Base-by-base conservation (phyloP, 2,329 filamentous ascomycete species). In the Alternaria sp. region DNA sequence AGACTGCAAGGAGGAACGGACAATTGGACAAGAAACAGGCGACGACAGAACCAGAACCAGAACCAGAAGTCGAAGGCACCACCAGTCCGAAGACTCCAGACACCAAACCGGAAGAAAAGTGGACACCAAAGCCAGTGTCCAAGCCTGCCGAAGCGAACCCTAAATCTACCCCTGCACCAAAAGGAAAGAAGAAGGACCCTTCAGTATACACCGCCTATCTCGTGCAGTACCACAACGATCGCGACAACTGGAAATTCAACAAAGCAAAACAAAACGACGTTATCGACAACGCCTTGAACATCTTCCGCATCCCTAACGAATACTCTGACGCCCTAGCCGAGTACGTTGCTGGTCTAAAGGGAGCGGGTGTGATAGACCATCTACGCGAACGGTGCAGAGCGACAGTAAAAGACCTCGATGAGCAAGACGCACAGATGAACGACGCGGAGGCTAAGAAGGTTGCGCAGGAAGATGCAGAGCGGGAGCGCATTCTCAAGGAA, bases 171-270 rank as follows among this genome's bases (percentile, higher is more conserved):
- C 8, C 50, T n/a, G 10, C 50, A 6, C 21, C 40, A 29, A 60
- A 73, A 54, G 60, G 69, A 50, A 72, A 75, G 61, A 71, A 77
- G 77, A 76, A 78, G 75, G 83, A 86, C 61, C 78, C 88, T 54
- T 83, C 86, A 45, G 85, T 88, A 13, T 89, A 92, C 57, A 82
- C 96, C 14, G 83, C 86, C 52, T 97, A 97, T 75, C 85, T 97
- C 42, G 83, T 83, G 45, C 87, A 89, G 73, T 97, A 93, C 84
- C 84, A 91, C 78, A 84, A 84, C 54, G 84, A 88, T 60, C 88
- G 88, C 57, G 81, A 84, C 9, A 83, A 82, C 67, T 98, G 94
- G 94, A 97, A 97, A 78, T 98, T 97, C 82, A 96, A 96, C 81
- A 97, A 97, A 80, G 93, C 92, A 68, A 88, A 92, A 73, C 93